phyloP scores from a whole-genome alignment of 192 early-diverging fungal genomes.

The Mortierella claussenii region DNA sequence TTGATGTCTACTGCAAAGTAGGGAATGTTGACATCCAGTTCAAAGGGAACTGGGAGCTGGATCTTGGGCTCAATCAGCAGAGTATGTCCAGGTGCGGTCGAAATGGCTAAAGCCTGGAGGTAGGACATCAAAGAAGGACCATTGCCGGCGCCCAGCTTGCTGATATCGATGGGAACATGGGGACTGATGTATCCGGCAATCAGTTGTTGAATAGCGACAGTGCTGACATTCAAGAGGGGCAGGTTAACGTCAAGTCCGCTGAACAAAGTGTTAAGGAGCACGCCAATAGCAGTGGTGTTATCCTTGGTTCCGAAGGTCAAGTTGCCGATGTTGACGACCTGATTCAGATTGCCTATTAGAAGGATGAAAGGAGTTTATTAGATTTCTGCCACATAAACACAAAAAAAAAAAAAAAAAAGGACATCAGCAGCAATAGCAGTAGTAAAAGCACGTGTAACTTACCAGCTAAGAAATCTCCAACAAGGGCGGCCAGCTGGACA shows the following conservation, averaged over 20 bases:
- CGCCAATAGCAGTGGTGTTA: constrained; percentile 10
- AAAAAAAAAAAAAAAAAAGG: not conserved
- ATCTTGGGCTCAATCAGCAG: constrained; percentile 42
- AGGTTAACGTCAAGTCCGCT: constrained; percentile 32
- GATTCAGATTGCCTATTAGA: constrained; percentile 28
- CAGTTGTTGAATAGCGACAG: constrained; percentile 28
- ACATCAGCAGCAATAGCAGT: not conserved
- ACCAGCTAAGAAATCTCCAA: constrained; percentile 44
- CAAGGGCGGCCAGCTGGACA: constrained; percentile 27
- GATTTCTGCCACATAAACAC: not conserved
- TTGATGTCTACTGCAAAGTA: constrained; percentile 48
- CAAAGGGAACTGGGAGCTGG: constrained; percentile 35
- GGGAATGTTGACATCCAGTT: constrained; percentile 43
- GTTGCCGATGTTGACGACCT: constrained; percentile 50
- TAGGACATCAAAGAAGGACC: constrained; percentile 28
- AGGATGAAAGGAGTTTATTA: not conserved
- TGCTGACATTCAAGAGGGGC: constrained; percentile 48
- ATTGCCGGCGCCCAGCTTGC: constrained; percentile 18
- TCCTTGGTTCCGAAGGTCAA: constrained; percentile 35
- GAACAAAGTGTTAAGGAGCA: constrained; percentile 34
- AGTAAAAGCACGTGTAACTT: too few relatives aligned
- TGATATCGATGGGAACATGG: constrained; percentile 37
- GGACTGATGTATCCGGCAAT: constrained; percentile 26
- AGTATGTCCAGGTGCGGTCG: constrained; percentile 46
- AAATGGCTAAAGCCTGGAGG: constrained; percentile 35